Evolutionary conservation across 495 filamentous ascomycete genomes (phyloP).

Genomic region (Penicillium parvum): DNA sequence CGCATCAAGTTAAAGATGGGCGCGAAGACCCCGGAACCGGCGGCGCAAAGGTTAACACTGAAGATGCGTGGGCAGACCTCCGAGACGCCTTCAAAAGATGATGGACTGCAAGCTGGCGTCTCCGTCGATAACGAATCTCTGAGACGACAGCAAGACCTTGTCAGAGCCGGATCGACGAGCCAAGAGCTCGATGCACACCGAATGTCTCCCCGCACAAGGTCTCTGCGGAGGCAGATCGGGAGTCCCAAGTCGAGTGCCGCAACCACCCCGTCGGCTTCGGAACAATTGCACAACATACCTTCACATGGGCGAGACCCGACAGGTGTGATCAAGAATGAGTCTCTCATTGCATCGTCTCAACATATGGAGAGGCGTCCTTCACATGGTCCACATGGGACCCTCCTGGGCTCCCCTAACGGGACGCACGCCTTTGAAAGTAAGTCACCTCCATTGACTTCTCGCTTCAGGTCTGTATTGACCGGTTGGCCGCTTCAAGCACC

Average conservation of each 20-base stretch:
- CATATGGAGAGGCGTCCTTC: slow-evolving; percentile 17
- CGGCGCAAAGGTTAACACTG: slow-evolving; percentile 32
- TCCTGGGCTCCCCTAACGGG: slow-evolving; percentile 1
- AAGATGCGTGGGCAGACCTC: slow-evolving; percentile 37
- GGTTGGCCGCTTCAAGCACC: slow-evolving; percentile 1
- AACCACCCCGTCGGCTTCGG: slow-evolving; percentile 16
- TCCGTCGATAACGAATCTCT: slow-evolving; percentile 49
- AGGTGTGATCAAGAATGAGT: slow-evolving; percentile 12
- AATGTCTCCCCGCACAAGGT: slow-evolving; percentile 18
- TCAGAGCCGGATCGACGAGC: slow-evolving; percentile 42
- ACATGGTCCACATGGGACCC: slow-evolving; percentile 1
- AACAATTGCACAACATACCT: slow-evolving; percentile 10
- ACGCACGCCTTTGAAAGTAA: slow-evolving; percentile 11
- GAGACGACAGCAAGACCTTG: slow-evolving; percentile 43
- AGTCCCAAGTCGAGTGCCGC: slow-evolving; percentile 20
- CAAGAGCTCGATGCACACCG: slow-evolving; percentile 24
- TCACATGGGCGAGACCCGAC: not conserved
- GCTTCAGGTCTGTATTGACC: not conserved
- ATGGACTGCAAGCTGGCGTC: slow-evolving; percentile 34
- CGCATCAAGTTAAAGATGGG: slow-evolving; percentile 67
- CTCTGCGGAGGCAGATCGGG: slow-evolving; percentile 13
- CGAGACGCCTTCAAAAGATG: slow-evolving; percentile 26
- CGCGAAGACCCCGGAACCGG: slow-evolving; percentile 53
- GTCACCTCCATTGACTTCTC: not conserved
- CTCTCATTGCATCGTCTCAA: slow-evolving; percentile 11